These are phyloP conservation scores for Chrysochromulina tobinii DNA, from an alignment of 78 protist species.

Conservation along the genomic window DNA sequence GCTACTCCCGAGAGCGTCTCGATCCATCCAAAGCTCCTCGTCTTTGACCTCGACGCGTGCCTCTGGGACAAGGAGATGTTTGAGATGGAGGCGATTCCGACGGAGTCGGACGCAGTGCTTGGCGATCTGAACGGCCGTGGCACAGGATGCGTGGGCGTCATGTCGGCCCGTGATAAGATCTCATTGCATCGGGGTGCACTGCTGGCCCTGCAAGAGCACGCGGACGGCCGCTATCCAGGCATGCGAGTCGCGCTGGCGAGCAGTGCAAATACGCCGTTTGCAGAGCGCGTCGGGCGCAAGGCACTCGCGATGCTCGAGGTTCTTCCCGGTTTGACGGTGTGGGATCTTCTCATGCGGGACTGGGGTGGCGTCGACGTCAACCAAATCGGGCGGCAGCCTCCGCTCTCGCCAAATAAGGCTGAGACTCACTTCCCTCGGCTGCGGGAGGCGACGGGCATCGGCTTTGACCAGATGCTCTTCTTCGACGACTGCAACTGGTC, in stretches of 20 bases:
- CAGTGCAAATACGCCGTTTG: background rate
- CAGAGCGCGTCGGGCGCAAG: background rate
- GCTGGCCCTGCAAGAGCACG: conserved; percentile 26
- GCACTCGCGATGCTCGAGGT: conserved; percentile 32
- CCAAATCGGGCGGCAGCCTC: background rate
- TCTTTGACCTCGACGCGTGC: conserved; percentile 47
- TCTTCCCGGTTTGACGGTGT: background rate
- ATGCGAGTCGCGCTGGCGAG: conserved; percentile 18
- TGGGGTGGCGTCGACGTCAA: background rate
- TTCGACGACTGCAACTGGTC: conserved; percentile 51
- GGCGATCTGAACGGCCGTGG: conserved; percentile 15
- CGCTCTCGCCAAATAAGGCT: background rate
- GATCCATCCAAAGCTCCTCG: background rate
- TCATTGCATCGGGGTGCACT: conserved; percentile 19
- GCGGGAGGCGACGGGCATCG: conserved; percentile 21
- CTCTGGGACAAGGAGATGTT: conserved; percentile 27
- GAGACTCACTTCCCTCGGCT: conserved; percentile 40
- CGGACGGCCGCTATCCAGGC: background rate
- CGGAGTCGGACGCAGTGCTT: background rate
- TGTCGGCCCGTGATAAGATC: background rate
- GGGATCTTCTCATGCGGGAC: background rate
- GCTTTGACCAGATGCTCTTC: conserved; percentile 37
- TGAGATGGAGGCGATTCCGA: background rate
- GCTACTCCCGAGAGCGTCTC: no score
- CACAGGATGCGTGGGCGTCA: conserved; percentile 24